Evolutionary conservation across 352 stramenopile species (phyloP), one percentile per base, ranked within the genome.

Genomic region (Discostella stelligera): DNA sequence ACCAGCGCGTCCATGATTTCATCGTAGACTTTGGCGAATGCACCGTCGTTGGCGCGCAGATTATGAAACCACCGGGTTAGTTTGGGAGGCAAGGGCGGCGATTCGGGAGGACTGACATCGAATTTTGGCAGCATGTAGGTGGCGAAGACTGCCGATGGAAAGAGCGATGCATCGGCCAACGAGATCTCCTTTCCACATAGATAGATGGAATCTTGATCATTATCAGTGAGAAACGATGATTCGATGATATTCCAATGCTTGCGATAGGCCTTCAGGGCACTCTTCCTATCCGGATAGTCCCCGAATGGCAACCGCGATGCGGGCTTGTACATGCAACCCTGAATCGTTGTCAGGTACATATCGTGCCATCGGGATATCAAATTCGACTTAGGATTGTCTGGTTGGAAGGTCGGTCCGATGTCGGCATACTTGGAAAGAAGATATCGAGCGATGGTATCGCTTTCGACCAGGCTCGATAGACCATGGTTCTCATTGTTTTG

Each of bases 101-200:
- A 83, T 23, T 65, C 39, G 64, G 76, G 8, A 39, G 27, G 2
- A 32, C 2, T 32, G 54, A 80, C 59, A 66, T 87, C 89, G 71
- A 95, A 96, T 68, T 94, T 95, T 18, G 93, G 91, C 63, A 95
- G 84, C 86, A 96, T 96, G 54, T 87, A 87, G 4, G 79, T 72
- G 3, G 90, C 80, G 83, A 96, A 95, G 30, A 94, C 71, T 4
- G 89, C 64, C 0, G 90, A 91, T 3, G 90, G 89, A 75, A 95
- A 95, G 6, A 93, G 66, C 0, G 90, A 89, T 7, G 90, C 91
- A 84, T 96, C 93, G 0, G 90, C 91, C n/a, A 95, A 78, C 13
- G 89, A 94, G 52, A 95, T 74, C 66, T 95, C 90, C 0, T 69
- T 59, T 30, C 91, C 91, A 58, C 84, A 92, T 6, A 96, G 59